Evolutionary conservation across 495 filamentous ascomycete species (phyloP).

Genomic region (Tetracladium marchalianum): DNA sequence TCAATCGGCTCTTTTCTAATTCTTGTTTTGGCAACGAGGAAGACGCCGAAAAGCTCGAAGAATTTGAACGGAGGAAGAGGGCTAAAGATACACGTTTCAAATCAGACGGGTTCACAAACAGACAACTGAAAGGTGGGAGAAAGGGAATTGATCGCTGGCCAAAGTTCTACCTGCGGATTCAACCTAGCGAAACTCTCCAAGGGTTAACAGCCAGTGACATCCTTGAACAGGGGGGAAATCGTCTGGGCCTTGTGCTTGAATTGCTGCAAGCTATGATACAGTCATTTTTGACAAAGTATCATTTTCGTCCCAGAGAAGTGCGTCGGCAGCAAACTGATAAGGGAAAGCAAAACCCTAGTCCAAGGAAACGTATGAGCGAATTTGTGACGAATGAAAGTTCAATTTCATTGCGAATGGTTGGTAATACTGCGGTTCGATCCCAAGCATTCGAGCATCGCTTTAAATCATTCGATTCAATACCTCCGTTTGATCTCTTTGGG

Average conservation of each 20-base stretch:
- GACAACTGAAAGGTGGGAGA: slow-evolving; percentile 43
- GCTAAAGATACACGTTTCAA: slow-evolving; percentile 32
- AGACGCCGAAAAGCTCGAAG: slow-evolving; percentile 24
- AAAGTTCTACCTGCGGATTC: slow-evolving; percentile 81
- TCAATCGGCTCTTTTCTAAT: slow-evolving; percentile 66
- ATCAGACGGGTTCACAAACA: slow-evolving; percentile 40
- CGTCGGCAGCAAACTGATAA: too few species aligned
- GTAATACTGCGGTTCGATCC: too few species aligned
- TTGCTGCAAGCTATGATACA: slow-evolving; percentile 53
- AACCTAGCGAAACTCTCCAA: slow-evolving; percentile 20
- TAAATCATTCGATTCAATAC: background rate
- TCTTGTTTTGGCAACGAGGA: slow-evolving; percentile 70
- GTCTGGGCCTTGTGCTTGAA: slow-evolving; percentile 39
- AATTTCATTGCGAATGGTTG: background rate
- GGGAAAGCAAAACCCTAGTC: background rate
- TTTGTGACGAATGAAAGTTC: background rate
- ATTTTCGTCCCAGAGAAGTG: slow-evolving; percentile 29
- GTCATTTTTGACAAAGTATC: slow-evolving; percentile 59
- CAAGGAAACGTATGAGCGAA: background rate
- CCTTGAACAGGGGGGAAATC: slow-evolving; percentile 26
- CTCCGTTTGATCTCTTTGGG: slow-evolving; percentile 20
- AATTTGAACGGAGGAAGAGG: slow-evolving; percentile 26
- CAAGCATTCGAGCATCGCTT: too few species aligned
- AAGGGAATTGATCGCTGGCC: slow-evolving; percentile 78
- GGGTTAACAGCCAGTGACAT: slow-evolving; percentile 17